Percentiles rank a stretch among this genome's conserved stretches.
Conservation (phyloP, 1,284 basidiomycete species). For the Fomitiporia mediterranea region DNA sequence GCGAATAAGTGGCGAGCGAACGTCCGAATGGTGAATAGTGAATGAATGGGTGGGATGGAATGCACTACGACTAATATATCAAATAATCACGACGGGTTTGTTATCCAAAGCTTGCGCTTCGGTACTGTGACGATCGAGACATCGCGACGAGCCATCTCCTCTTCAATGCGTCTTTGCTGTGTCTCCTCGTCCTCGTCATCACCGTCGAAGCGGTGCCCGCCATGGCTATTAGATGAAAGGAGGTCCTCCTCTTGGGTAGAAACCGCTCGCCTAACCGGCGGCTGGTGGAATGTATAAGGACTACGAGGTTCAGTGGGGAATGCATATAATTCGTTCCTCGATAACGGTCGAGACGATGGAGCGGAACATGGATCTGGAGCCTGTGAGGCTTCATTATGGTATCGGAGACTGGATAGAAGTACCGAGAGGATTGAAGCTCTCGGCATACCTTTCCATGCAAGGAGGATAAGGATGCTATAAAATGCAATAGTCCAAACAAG, state of each 20-base stretch:
- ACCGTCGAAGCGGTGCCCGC: slow-evolving; percentile 25
- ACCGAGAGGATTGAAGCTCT: slow-evolving; percentile 52
- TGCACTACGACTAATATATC: too few relatives aligned
- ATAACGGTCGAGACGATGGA: slow-evolving; percentile 33
- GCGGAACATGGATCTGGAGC: slow-evolving; percentile 26
- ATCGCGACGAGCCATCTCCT: slow-evolving; percentile 72
- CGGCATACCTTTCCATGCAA: slow-evolving; percentile 56
- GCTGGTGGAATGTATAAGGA: slow-evolving; percentile 61
- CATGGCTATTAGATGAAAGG: slow-evolving; percentile 33
- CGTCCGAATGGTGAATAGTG: too few relatives aligned
- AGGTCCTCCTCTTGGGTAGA: slow-evolving; percentile 43
- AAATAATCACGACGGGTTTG: slow-evolving; percentile 44
- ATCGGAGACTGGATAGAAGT: slow-evolving; percentile 43
- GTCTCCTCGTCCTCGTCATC: slow-evolving; percentile 70
- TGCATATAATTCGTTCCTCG: slow-evolving; percentile 41
- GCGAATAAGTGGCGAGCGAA: too few relatives aligned
- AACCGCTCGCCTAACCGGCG: slow-evolving; percentile 45
- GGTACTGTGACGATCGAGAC: slow-evolving; percentile 79
- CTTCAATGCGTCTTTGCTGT: slow-evolving; percentile 67
- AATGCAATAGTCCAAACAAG: slow-evolving; percentile 55
- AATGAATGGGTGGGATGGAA: too few relatives aligned
- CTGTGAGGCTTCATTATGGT: slow-evolving; percentile 22
- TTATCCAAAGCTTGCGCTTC: slow-evolving; percentile 64
- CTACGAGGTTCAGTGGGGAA: slow-evolving; percentile 43
- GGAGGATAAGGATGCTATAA: slow-evolving; percentile 46